Conservation (phyloP, 2,329 filamentous ascomycete species). For the Aureobasidium sp. region DNA sequence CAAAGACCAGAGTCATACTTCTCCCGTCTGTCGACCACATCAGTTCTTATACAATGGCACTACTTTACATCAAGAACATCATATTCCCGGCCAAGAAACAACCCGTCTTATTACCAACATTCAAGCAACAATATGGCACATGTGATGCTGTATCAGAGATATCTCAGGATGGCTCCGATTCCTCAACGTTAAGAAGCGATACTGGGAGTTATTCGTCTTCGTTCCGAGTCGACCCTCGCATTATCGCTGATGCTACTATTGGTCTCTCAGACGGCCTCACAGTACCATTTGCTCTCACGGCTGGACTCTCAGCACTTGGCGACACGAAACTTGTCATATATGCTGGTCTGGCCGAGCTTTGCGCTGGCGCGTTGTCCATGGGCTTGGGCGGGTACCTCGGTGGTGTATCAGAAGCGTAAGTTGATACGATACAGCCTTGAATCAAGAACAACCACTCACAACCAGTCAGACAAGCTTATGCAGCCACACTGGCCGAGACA, state of each 20-base stretch:
- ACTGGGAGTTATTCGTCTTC: neutral
- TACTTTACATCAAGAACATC: slow-evolving; percentile 3
- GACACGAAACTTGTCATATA: slow-evolving; percentile 31
- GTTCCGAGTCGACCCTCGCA: slow-evolving; percentile 25
- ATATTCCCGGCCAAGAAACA: neutral
- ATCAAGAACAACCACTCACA: neutral
- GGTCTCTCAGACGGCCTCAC: slow-evolving; percentile 35
- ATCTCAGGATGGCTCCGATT: neutral
- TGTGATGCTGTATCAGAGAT: neutral
- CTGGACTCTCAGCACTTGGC: slow-evolving; percentile 30
- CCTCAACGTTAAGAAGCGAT: neutral
- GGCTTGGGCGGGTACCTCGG: slow-evolving; percentile 36
- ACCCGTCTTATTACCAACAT: neutral
- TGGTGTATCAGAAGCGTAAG: slow-evolving; percentile 40
- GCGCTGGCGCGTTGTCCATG: slow-evolving; percentile 34
- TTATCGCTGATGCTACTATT: slow-evolving; percentile 37
- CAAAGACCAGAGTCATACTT: neutral
- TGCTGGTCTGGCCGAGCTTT: slow-evolving; percentile 33
- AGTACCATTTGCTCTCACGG: slow-evolving; percentile 35
- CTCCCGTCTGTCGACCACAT: neutral
- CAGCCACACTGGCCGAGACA: slow-evolving; percentile 6
- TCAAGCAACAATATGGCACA: slow-evolving; percentile 4
- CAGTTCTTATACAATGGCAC: neutral
- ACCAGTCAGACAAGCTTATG: neutral
- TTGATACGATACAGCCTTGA: neutral